Conservation (phyloP, 352 stramenopile genomes). For the Globisporangium perplexum region DNA sequence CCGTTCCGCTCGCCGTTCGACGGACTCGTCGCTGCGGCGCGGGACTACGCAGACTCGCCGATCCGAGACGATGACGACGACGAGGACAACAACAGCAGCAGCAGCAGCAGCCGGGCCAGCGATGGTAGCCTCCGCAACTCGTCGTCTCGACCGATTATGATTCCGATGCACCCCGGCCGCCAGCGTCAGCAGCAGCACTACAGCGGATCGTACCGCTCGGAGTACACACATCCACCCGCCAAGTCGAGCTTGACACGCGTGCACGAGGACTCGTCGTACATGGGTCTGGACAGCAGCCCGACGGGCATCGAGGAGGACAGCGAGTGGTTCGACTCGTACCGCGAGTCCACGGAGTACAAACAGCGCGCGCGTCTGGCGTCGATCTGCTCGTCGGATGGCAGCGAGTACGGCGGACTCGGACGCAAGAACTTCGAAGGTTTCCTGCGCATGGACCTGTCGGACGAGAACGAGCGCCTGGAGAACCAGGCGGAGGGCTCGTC, state of each 20-base stretch:
- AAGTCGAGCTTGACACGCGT: constrained; percentile 61
- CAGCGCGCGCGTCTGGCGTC: constrained; percentile 63
- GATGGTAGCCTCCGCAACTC: constrained; percentile 10
- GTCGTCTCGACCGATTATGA: constrained; percentile 53
- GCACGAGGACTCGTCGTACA: constrained; percentile 51
- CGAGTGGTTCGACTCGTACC: constrained; percentile 53
- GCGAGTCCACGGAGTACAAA: constrained; percentile 56
- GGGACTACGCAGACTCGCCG: constrained; percentile 24
- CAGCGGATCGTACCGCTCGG: constrained; percentile 15
- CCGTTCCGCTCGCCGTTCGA: constrained; percentile 58
- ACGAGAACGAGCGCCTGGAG: constrained; percentile 30
- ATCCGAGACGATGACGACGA: constrained; percentile 45
- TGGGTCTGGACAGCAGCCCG: constrained; percentile 55
- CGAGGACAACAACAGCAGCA: constrained; percentile 9
- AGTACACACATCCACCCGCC: constrained; percentile 33
- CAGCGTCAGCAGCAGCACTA: constrained; percentile 13
- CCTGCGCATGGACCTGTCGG: constrained; percentile 78
- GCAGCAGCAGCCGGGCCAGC: not conserved
- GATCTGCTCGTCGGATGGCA: constrained; percentile 71
- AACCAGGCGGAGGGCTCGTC: constrained; percentile 25
- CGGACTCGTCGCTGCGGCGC: constrained; percentile 54
- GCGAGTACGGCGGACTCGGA: constrained; percentile 64
- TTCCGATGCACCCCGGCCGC: constrained; percentile 34
- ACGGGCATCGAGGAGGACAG: constrained; percentile 66
- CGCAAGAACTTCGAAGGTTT: constrained; percentile 75